Evolutionary conservation across 305 asterid species (phyloP).

Genomic region (Fraxinus dipetala): DNA sequence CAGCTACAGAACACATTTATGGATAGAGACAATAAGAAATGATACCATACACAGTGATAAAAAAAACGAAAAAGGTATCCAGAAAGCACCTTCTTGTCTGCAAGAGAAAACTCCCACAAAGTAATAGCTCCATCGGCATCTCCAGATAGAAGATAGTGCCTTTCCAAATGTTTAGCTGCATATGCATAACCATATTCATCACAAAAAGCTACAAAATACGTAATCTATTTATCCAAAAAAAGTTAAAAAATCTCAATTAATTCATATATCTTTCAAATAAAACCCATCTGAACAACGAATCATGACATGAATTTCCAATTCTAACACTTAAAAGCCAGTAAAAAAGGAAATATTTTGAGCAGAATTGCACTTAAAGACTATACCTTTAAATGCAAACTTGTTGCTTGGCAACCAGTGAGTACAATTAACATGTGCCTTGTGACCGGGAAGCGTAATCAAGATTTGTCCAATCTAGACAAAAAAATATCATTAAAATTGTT

Average conservation of each 20-base stretch:
- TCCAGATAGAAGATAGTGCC: slow-evolving; percentile 76
- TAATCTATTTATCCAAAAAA: neutral
- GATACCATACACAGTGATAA: neutral
- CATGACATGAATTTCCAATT: slow-evolving; percentile 5
- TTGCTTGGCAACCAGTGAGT: slow-evolving; percentile 86
- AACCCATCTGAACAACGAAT: slow-evolving; percentile 3
- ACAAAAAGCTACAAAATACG: slow-evolving; percentile 14
- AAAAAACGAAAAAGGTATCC: neutral
- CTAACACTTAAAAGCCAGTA: neutral
- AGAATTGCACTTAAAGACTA: slow-evolving; percentile 17
- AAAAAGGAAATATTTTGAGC: neutral
- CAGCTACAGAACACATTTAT: neutral
- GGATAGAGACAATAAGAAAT: neutral
- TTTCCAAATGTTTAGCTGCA: slow-evolving; percentile 58
- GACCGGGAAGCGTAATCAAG: slow-evolving; percentile 88
- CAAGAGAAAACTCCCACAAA: slow-evolving; percentile 71
- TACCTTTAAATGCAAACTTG: slow-evolving; percentile 84
- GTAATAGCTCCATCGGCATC: slow-evolving; percentile 81
- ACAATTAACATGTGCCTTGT: slow-evolving; percentile 78
- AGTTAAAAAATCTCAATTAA: neutral
- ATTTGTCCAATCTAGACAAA: slow-evolving; percentile 69
- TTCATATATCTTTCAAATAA: neutral
- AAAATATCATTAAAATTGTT: neutral
- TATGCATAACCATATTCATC: neutral
- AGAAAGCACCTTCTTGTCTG: slow-evolving; percentile 57